Evolutionary conservation across 2,329 filamentous ascomycete genomes (phyloP).

Genomic region (Chrysosphaeria jannelii): DNA sequence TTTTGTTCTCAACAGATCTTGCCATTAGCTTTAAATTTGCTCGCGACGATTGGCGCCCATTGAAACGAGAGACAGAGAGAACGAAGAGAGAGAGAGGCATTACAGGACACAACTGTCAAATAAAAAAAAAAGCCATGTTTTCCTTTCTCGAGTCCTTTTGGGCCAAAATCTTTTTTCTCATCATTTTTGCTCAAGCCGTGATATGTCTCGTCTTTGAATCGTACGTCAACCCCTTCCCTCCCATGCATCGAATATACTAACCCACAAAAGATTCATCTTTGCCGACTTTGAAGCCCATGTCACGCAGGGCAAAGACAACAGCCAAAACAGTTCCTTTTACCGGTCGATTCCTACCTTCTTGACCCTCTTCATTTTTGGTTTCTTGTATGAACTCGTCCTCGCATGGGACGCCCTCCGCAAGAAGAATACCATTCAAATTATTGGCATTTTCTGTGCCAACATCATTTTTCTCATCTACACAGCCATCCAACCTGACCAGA

Average conservation of each 20-base stretch:
- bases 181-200: constrained; percentile 45
- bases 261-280: constrained; percentile 46
- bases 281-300: constrained; percentile 47
- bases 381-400: constrained; percentile 67
- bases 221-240: constrained; percentile 20
- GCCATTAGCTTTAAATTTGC: no score
- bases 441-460: constrained; percentile 82
- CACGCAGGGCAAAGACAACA: constrained; percentile 12
- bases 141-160: constrained; percentile 61
- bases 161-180: constrained; percentile 61
- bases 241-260: constrained; percentile 3
- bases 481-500: constrained; percentile 76
- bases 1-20: no score
- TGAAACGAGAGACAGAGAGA: no score
- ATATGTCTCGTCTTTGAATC: constrained; percentile 63
- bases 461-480: constrained; percentile 77
- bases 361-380: constrained; percentile 89
- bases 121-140: constrained; percentile 18
- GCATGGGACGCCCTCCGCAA: constrained; percentile 79
- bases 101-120: no score
- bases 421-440: constrained; percentile 97
- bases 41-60: no score
- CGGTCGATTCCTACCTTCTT: constrained; percentile 80
- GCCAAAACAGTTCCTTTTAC: constrained; percentile 20
- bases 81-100: no score